Evolutionary conservation across 192 early-diverging fungal genomes (phyloP).

Genomic region (Linnemannia elongata): DNA sequence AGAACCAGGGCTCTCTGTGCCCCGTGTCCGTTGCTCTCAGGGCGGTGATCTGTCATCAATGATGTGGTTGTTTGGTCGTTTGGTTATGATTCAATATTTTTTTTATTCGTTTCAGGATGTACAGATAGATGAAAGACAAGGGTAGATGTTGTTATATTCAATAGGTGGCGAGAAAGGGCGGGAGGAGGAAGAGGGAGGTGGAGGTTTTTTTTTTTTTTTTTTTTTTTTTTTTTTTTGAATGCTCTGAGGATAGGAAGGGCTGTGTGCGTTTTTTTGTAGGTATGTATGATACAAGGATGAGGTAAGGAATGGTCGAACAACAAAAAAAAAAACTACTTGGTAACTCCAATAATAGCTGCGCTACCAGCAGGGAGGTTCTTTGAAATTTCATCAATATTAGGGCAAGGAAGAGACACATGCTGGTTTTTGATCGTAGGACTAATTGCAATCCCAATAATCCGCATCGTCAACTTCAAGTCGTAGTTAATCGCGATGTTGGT

Average conservation of each 20-base stretch:
- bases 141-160: too few relatives aligned
- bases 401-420: conserved; percentile 56
- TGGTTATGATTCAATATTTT: background rate
- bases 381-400: conserved; percentile 22
- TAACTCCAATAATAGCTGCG: background rate
- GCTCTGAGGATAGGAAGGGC: background rate
- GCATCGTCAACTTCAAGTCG: conserved; percentile 61
- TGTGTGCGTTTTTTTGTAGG: background rate
- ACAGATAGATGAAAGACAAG: background rate
- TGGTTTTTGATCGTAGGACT: conserved; percentile 58
- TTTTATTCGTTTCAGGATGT: conserved; percentile 3
- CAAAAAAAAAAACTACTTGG: background rate
- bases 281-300: conserved; percentile 9
- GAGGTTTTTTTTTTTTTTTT: background rate
- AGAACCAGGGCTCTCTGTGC: background rate
- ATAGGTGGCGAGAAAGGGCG: background rate
- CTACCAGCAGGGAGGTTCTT: conserved; percentile 1
- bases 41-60: too few relatives aligned
- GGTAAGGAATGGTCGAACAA: background rate
- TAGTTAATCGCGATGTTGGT: conserved; percentile 59
- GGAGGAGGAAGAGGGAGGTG: background rate
- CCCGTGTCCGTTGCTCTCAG: too few relatives aligned
- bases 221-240: background rate
- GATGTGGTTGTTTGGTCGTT: too few relatives aligned
- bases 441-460: conserved; percentile 61